Conservation (phyloP, 1,139 yeast genomes). For the Taiozyma onychis region DNA sequence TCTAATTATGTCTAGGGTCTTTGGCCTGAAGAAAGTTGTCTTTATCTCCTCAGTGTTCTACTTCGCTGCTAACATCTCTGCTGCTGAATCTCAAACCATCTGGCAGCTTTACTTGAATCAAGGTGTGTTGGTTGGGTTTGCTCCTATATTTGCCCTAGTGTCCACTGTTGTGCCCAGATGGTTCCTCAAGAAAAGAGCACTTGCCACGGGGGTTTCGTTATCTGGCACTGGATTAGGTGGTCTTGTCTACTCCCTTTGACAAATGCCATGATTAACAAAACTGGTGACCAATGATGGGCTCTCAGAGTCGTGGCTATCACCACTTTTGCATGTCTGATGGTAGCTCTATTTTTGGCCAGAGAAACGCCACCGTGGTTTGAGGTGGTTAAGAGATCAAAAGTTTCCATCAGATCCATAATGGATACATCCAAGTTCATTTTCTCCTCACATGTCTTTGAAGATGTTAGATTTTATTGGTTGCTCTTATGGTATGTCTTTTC, state of each 20-base stretch:
- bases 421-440: constrained; percentile 5
- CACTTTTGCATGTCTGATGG: constrained; percentile 28
- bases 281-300: constrained; percentile 62
- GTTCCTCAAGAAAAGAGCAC: constrained; percentile 49
- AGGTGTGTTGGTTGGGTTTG: constrained; percentile 56
- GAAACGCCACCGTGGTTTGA: constrained; percentile 12
- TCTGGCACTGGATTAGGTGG: constrained; percentile 60
- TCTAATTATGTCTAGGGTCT: constrained; percentile 28
- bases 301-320: constrained; percentile 49
- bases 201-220: constrained; percentile 49
- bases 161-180: constrained; percentile 50
- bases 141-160: constrained; percentile 54
- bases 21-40: constrained; percentile 35
- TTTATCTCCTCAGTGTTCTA: constrained; percentile 44
- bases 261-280: constrained; percentile 32
- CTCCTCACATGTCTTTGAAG: neutral
- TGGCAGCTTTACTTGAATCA: constrained; percentile 66
- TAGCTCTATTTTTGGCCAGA: constrained; percentile 37
- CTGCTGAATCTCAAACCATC: constrained; percentile 51
- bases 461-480: constrained; percentile 21
- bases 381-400: constrained; percentile 9
- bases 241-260: constrained; percentile 34
- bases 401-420: constrained; percentile 8
- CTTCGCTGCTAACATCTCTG: constrained; percentile 51
- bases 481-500: constrained; percentile 51